phyloP scores from a whole-genome alignment of 1,284 basidiomycete species.

The Fomes fomentarius region DNA sequence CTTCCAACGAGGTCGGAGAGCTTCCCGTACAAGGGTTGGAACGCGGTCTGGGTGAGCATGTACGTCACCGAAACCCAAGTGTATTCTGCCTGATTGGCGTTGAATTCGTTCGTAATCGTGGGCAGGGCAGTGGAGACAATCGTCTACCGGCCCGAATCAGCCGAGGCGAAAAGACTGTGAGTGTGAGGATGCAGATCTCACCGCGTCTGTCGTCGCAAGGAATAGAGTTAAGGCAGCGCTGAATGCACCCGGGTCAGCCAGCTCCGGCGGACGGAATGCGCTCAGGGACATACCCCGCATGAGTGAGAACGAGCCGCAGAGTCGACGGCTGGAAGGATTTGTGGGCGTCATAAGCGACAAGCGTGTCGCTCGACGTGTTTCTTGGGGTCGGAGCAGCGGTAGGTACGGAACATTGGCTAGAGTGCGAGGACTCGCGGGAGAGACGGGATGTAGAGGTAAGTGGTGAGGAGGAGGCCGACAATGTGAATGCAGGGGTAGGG shows the following conservation, averaged over 20 bases:
- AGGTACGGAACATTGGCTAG: conserved; percentile 13
- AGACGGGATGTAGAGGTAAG: conserved; percentile 8
- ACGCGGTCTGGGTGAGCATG: conserved; percentile 80
- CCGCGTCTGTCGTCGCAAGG: conserved; percentile 81
- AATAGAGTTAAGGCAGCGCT: conserved; percentile 78
- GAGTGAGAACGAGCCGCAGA: conserved; percentile 51
- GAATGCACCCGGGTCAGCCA: conserved; percentile 22
- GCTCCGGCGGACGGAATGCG: conserved; percentile 5
- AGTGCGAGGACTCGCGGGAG: conserved; percentile 22
- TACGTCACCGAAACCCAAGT: conserved; percentile 86
- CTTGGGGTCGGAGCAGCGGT: conserved; percentile 18
- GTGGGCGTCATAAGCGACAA: conserved; percentile 24
- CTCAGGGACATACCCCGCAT: conserved; percentile 51
- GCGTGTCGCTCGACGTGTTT: conserved; percentile 28
- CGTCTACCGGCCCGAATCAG: conserved; percentile 49
- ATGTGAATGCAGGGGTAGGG: neutral
- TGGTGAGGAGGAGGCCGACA: conserved; percentile 1
- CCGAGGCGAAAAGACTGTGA: conserved; percentile 15
- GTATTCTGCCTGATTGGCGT: conserved; percentile 68
- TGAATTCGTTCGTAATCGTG: conserved; percentile 69
- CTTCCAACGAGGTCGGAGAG: conserved; percentile 78
- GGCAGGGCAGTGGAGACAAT: conserved; percentile 82
- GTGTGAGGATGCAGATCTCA: conserved; percentile 39
- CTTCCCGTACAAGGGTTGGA: conserved; percentile 78
- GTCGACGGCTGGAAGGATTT: conserved; percentile 41